Evolutionary conservation across 495 filamentous ascomycete genomes (phyloP).

Genomic region (Hypoxylon crocopeplum): DNA sequence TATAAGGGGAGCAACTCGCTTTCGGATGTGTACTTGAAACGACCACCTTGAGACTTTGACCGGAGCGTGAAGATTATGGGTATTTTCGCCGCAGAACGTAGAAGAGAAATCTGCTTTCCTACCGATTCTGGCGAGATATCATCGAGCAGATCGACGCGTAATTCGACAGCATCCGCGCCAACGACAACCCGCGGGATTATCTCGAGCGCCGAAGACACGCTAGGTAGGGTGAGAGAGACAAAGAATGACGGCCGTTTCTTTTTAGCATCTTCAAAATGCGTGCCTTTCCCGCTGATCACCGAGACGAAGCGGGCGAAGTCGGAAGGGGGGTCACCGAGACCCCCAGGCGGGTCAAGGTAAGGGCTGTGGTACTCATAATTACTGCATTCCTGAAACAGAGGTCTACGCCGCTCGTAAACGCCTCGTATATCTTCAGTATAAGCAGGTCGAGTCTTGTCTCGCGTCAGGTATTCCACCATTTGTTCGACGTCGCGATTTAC

Average conservation of each 20-base stretch:
- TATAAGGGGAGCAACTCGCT: slow-evolving; percentile 76
- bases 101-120: slow-evolving; percentile 78
- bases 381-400: slow-evolving; percentile 92
- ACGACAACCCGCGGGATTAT: slow-evolving; percentile 75
- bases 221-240: slow-evolving; percentile 84
- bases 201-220: slow-evolving; percentile 67
- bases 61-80: slow-evolving; percentile 95
- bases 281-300: slow-evolving; percentile 71
- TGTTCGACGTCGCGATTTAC: slow-evolving; percentile 87
- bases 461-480: slow-evolving; percentile 87
- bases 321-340: slow-evolving; percentile 66
- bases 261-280: slow-evolving; percentile 68
- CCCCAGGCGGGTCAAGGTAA: slow-evolving; percentile 61
- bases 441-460: slow-evolving; percentile 90
- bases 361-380: slow-evolving; percentile 94
- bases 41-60: slow-evolving; percentile 84
- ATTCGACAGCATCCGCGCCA: slow-evolving; percentile 91
- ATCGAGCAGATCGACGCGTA: slow-evolving; percentile 89
- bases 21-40: slow-evolving; percentile 79
- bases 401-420: slow-evolving; percentile 90
- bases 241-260: slow-evolving; percentile 87
- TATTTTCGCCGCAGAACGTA: slow-evolving; percentile 75
- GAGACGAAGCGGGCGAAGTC: slow-evolving; percentile 83
- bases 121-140: slow-evolving; percentile 81
- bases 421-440: slow-evolving; percentile 93